Evolutionary conservation across 768 basidiomycete species (phyloP).

Genomic region (Naganishia onofrii): DNA sequence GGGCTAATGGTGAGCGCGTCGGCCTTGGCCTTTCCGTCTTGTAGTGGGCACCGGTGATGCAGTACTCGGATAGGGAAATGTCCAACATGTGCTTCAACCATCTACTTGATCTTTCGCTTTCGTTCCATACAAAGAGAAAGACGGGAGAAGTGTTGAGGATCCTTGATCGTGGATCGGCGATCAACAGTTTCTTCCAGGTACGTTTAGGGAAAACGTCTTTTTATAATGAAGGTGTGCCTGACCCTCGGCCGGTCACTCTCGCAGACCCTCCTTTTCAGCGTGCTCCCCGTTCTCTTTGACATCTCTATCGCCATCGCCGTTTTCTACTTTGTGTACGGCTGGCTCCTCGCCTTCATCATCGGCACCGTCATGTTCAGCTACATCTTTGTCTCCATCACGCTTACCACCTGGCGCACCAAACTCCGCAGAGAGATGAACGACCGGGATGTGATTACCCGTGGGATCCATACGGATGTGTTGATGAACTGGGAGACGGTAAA

Average conservation of each 20-base stretch:
- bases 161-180: slow-evolving; percentile 66
- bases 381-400: slow-evolving; percentile 52
- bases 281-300: slow-evolving; percentile 78
- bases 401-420: slow-evolving; percentile 71
- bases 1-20: slow-evolving; percentile 3
- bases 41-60: slow-evolving; percentile 80
- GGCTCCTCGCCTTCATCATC: slow-evolving; percentile 59
- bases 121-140: slow-evolving; percentile 76
- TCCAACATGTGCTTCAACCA: slow-evolving; percentile 80
- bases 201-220: slow-evolving; percentile 23
- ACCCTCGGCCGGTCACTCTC: background rate
- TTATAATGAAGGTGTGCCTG: background rate
- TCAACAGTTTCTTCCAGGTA: slow-evolving; percentile 76
- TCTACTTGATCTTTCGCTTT: slow-evolving; percentile 77
- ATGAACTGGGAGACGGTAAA: slow-evolving; percentile 64
- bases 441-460: slow-evolving; percentile 72
- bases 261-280: slow-evolving; percentile 76
- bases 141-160: slow-evolving; percentile 82
- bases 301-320: slow-evolving; percentile 55
- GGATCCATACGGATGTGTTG: slow-evolving; percentile 69
- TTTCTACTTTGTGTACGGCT: slow-evolving; percentile 49
- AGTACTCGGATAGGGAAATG: slow-evolving; percentile 86
- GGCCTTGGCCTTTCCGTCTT: background rate
- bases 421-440: slow-evolving; percentile 78
- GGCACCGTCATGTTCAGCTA: slow-evolving; percentile 65